Evolutionary conservation across 805 yeast species (phyloP).

Genomic region (Zygoascus ofunaensis): DNA sequence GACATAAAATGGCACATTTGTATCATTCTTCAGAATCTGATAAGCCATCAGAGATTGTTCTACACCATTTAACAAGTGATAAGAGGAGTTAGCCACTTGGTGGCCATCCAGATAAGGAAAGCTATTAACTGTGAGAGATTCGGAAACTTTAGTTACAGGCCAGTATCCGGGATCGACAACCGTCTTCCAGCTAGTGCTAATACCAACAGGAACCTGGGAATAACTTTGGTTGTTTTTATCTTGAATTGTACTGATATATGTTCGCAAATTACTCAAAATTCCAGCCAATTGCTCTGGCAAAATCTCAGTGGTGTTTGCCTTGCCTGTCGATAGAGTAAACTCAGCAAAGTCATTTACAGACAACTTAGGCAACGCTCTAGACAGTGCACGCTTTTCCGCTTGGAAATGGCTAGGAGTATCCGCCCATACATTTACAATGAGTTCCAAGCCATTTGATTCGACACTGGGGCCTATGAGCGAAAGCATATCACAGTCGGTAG

Average conservation of each 20-base stretch:
- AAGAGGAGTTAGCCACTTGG: slow-evolving; percentile 69
- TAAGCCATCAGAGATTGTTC: slow-evolving; percentile 92
- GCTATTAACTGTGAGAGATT: slow-evolving; percentile 85
- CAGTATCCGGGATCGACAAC: slow-evolving; percentile 55
- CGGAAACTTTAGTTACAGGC: slow-evolving; percentile 72
- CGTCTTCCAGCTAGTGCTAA: slow-evolving; percentile 34
- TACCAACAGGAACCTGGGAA: slow-evolving; percentile 67
- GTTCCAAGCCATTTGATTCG: slow-evolving; percentile 62
- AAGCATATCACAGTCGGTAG: slow-evolving; percentile 88
- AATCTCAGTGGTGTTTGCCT: slow-evolving; percentile 82
- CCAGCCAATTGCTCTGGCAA: slow-evolving; percentile 65
- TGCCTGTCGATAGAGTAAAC: slow-evolving; percentile 90
- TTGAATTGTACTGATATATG: slow-evolving; percentile 48
- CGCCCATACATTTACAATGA: slow-evolving; percentile 91
- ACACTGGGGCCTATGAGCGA: slow-evolving; percentile 80
- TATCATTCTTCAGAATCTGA: slow-evolving; percentile 77
- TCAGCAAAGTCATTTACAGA: slow-evolving; percentile 55
- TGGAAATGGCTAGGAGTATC: slow-evolving; percentile 69
- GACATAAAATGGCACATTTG: slow-evolving; percentile 66
- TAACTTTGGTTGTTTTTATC: slow-evolving; percentile 80
- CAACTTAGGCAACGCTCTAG: slow-evolving; percentile 59
- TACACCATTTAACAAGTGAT: slow-evolving; percentile 91
- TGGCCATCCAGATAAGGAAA: slow-evolving; percentile 99
- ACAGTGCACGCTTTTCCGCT: slow-evolving; percentile 66
- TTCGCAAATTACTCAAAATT: slow-evolving; percentile 46